Base-by-base conservation (phyloP, 805 yeast species). In the Cyberlindnera amylophila region DNA sequence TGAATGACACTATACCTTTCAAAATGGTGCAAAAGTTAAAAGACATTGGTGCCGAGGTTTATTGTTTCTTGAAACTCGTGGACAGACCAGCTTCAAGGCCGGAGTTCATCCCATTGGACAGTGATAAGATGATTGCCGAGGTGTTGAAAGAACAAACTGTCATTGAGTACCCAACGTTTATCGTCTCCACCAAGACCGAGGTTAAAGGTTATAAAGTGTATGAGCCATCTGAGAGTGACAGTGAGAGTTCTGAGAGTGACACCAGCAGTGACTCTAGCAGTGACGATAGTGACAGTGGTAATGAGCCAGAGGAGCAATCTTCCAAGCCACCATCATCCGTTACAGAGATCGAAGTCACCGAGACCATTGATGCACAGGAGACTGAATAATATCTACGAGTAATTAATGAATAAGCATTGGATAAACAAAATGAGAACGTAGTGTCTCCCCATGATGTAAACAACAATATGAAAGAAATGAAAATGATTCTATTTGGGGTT, bases 141-240 rank as follows among this genome's bases (percentile, higher is more conserved):
- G 67, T 69, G 1, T 52, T 88, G n/a, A 64, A 66, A 44, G 78
- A 79, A 28, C 70, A 71, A 42, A 69, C 79, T 0, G 85, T 88
- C 0, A 69, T 87, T 28, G 96, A 88, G 57, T 88, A 75, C 51
- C 96, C 96, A 0, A 82, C 89, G 0, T 66, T 88, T 4, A 71
- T 67, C 42, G 67, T 83, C 1, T 65, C 73, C 1, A 42, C 52
- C 5, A 44, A 44, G 6, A 50, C 49, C n/a, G 41, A 54, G 15
- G 61, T 70, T 32, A 36, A 52, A 11, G 63, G 61, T 0, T 57
- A 48, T 42, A 52, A 47, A 2, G 56, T 58, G 3, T 41, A 58
- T 5, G 36, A 34, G 36, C 36, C 36, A 34, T 47, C 44, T 14
- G 50, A 46, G 17, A 39, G 41, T 32, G 47, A 44, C 16, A 12